phyloP scores from a whole-genome alignment of 1,284 basidiomycete genomes.

The Ustilago lituana region DNA sequence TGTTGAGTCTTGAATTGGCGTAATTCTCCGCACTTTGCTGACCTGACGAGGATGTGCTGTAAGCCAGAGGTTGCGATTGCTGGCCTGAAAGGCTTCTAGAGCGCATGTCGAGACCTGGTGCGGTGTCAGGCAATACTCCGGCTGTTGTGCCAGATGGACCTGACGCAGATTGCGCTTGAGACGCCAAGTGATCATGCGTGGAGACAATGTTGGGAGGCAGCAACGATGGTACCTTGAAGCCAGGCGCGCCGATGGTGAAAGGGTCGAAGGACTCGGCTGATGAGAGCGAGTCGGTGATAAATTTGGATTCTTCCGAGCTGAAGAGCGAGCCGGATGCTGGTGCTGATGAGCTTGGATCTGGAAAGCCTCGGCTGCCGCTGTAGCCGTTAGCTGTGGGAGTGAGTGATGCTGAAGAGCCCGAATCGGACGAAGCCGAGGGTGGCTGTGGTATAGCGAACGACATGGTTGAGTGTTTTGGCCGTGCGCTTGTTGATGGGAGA shows the following conservation, averaged over 20 bases:
- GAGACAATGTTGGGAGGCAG: conserved; percentile 49
- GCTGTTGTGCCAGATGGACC: conserved; percentile 5
- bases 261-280: conserved; percentile 58
- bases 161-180: conserved; percentile 1
- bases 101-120: conserved; percentile 14
- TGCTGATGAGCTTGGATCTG: conserved; percentile 21
- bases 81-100: conserved; percentile 19
- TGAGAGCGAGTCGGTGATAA: conserved; percentile 55
- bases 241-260: conserved; percentile 56
- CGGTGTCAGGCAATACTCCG: conserved; percentile 1
- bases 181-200: conserved; percentile 23
- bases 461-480: conserved; percentile 4
- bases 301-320: conserved; percentile 55
- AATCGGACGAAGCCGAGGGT: conserved; percentile 43
- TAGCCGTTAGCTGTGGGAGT: conserved; percentile 38
- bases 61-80: conserved; percentile 5
- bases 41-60: conserved; percentile 12
- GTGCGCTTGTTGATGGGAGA: too few species aligned
- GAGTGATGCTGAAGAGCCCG: conserved; percentile 39
- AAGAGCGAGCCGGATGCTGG: conserved; percentile 42
- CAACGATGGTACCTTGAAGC: conserved; percentile 57
- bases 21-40: conserved; percentile 2
- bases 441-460: conserved; percentile 38
- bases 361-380: conserved; percentile 17
- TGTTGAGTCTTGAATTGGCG: conserved; percentile 22